These are phyloP conservation scores for Ophiocordyceps camponoti-saundersi DNA, from an alignment of 2,329 filamentous ascomycete species.

Conservation along the genomic window DNA sequence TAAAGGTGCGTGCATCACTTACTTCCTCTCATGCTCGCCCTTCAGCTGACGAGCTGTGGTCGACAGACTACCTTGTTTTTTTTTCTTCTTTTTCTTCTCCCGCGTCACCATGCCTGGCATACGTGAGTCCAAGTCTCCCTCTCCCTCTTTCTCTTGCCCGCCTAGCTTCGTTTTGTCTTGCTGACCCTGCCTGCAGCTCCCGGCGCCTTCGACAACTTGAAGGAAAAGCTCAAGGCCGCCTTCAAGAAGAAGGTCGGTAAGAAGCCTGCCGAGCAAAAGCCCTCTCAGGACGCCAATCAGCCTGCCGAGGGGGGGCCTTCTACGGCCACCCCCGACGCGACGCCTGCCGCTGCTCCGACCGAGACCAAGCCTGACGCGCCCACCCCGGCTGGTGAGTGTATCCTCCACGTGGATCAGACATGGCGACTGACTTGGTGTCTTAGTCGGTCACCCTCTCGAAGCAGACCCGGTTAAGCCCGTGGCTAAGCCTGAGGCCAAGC, in stretches of 20 bases:
- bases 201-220: conserved; percentile 35
- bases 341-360: conserved; percentile 14
- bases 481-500: conserved; percentile 11
- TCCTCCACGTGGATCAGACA: not conserved
- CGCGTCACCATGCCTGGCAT: conserved; percentile 30
- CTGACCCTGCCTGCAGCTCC: conserved; percentile 18
- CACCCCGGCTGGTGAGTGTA: conserved; percentile 13
- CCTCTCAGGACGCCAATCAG: conserved; percentile 8
- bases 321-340: conserved; percentile 10
- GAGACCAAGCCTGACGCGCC: conserved; percentile 17
- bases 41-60: not conserved
- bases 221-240: conserved; percentile 35
- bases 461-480: conserved; percentile 11
- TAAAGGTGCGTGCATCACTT: conserved; percentile 1
- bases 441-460: conserved; percentile 10
- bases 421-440: not conserved
- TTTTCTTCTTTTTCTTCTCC: not conserved
- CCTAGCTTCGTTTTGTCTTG: not conserved
- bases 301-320: conserved; percentile 8
- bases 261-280: conserved; percentile 12
- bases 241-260: conserved; percentile 30
- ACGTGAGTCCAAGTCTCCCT: conserved; percentile 21
- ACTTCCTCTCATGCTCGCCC: too few species aligned
- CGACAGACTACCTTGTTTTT: conserved; percentile 1
- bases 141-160: not conserved